Evolutionary conservation across 2,329 filamentous ascomycete genomes (phyloP), one percentile per base, ranked within the genome.

Genomic region (Blastomyces parvus): DNA sequence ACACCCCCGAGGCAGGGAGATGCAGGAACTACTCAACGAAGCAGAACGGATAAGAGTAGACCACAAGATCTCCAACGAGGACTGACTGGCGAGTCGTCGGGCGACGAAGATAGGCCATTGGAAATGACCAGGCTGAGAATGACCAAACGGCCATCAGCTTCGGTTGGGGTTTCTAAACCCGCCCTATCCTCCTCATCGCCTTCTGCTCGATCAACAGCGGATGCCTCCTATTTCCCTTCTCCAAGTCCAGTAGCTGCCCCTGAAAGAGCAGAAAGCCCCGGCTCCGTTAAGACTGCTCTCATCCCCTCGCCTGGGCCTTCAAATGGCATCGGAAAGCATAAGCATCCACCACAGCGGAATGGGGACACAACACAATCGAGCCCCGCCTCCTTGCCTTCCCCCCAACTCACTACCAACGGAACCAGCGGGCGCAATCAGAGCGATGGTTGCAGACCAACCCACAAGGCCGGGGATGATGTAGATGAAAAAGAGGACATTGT

Each of bases 31-130:
- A 22, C 11, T 14, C n/a, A 19, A 44, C 11, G 40, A 33, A 5
- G 62, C 38, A 22, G 59, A 67, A 36, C 62, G 66, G 42, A 60
- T 65, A 50, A 38, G 67, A 13, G 64, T 67, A 61, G 66, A 72
- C 22, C 58, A 62, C 69, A 73, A 59, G 79, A 82, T 67, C 82
- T 85, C 69, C 76, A 78, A 61, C 75, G 80, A 8, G 75, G 77
- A 50, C 63, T 72, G 1, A 77, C 76, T 0, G 64, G 82, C 78
- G 56, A 88, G 85, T 75, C 89, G 80, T 88, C 86, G 13, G 89
- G 86, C 0, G 90, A 94, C 42, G 91, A 96, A 66, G 91, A 95
- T 61, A 78, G 81, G 25, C 89, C 90, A 3, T 74, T 97, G 11
- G 92, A 96, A 75, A 96, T 96, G 80, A 86, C 83, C 69, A 84